phyloP scores from a whole-genome alignment of 352 stramenopile genomes.

The Peronosclerospora sorghi region DNA sequence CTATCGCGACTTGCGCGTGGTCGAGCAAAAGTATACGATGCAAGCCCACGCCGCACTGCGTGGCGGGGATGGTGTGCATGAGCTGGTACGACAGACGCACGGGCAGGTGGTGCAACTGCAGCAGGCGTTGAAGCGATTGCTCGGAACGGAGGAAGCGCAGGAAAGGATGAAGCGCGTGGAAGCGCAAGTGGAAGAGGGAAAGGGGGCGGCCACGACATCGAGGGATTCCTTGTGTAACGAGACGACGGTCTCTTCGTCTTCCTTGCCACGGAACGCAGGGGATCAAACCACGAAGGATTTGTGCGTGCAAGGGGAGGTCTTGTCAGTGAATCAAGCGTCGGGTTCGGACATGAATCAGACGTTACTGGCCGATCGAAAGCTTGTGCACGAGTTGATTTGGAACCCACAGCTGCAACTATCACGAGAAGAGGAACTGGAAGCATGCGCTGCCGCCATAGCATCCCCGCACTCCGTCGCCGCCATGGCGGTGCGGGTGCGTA shows the following conservation, averaged over 20 bases:
- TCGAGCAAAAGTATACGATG: conserved; percentile 33
- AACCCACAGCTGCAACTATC: conserved; percentile 48
- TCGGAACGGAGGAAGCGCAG: conserved; percentile 31
- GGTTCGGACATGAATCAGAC: conserved; percentile 21
- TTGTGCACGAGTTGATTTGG: conserved; percentile 67
- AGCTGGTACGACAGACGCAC: conserved; percentile 47
- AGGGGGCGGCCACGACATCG: background rate
- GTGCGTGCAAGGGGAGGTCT: conserved; percentile 6
- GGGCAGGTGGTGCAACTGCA: conserved; percentile 47
- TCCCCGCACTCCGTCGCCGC: conserved; percentile 13
- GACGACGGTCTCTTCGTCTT: conserved; percentile 1
- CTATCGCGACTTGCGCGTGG: conserved; percentile 38
- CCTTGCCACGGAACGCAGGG: conserved; percentile 3
- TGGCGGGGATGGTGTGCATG: conserved; percentile 37
- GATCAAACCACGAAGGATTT: conserved; percentile 12
- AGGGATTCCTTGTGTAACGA: background rate
- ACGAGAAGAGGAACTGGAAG: conserved; percentile 18
- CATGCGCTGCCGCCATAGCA: conserved; percentile 7
- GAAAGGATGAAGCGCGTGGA: conserved; percentile 26
- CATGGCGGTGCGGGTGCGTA: conserved; percentile 28
- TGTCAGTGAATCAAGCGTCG: conserved; percentile 1
- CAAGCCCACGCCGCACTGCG: conserved; percentile 17
- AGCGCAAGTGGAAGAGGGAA: conserved; percentile 15
- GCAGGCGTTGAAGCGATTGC: conserved; percentile 38
- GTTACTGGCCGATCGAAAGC: conserved; percentile 41